Evolutionary conservation across 2,329 filamentous ascomycete species (phyloP), one percentile per base, ranked within the genome.

Genomic region (Lachnum nothofagi): DNA sequence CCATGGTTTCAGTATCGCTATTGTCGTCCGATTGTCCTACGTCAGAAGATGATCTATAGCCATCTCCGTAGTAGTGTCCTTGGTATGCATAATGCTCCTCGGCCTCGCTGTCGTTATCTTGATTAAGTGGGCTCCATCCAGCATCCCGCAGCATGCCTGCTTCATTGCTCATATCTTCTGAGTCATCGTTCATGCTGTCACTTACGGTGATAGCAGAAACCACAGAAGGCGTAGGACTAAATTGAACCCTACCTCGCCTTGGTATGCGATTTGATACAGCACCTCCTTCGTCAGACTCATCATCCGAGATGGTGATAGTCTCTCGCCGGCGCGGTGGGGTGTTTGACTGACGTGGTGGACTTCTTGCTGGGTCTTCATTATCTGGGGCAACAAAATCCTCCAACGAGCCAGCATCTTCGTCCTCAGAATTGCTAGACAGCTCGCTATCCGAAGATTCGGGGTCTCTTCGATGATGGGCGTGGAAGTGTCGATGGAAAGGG

Each of bases 101-200:
- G 20, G 41, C 42, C 24, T 65, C 62, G 43, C 58, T 62, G 22
- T 65, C 63, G 41, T 59, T 56, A n/a, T 56, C 62, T 38, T 62
- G 59, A 42, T 65, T 58, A 17, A 67, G 51, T 14, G 64, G 63
- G 42, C 63, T 65, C 63, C 64, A 67, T 3, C 65, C 65, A 16
- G 54, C 53, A 31, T 55, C 43, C 43, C 57, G 49, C 7, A 63
- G 48, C 38, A 48, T 44, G 20, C 59, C 57, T 41, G 56, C 57
- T 25, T 63, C 58, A 49, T 49, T 55, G 25, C 54, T 51, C 19
- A 46, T 49, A 34, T 64, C 60, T n/a, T 66, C 65, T 14, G 62
- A 63, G 29, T 47, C 57, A 34, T 57, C 59, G 9, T 50, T 56
- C n/a, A 51, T 57, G 20, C 39, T 51, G 23, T 53, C 50, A 8